phyloP scores from a whole-genome alignment of 2,329 filamentous ascomycete genomes.

The Penicillium palitans region DNA sequence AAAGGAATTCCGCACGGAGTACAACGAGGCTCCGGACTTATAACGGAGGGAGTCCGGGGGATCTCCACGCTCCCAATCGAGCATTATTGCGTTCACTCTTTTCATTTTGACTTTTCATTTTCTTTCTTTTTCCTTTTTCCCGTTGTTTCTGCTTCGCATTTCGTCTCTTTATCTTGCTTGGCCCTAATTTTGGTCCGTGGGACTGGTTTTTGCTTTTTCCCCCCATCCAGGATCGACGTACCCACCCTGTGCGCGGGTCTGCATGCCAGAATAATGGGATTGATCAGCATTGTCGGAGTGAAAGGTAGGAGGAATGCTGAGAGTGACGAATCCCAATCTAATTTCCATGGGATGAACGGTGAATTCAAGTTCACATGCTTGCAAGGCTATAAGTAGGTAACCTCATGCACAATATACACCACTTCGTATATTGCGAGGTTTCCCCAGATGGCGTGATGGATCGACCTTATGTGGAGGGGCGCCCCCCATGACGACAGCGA shows the following conservation, averaged over 20 bases:
- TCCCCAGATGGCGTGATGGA: slow-evolving; percentile 18
- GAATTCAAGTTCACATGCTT: background rate
- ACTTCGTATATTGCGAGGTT: background rate
- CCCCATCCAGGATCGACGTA: slow-evolving; percentile 7
- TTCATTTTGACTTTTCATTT: background rate
- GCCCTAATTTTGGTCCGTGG: background rate
- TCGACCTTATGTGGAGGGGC: background rate
- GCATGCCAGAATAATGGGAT: slow-evolving; percentile 6
- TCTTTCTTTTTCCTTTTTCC: background rate
- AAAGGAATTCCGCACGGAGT: background rate
- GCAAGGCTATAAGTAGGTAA: background rate
- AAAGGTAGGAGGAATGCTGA: background rate
- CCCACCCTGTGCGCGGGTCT: slow-evolving; percentile 9
- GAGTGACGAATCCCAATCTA: background rate
- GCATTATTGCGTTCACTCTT: background rate
- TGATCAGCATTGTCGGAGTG: background rate
- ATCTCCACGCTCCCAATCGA: slow-evolving; percentile 1
- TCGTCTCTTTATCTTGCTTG: background rate
- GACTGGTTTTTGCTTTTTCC: background rate
- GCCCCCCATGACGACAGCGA: slow-evolving; percentile 12
- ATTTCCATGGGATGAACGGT: background rate
- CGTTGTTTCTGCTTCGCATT: background rate
- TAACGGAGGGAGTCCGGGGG: background rate
- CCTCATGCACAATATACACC: background rate
- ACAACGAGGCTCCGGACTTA: slow-evolving; percentile 4